Base-by-base conservation (phyloP, 352 stramenopile genomes). In the Globisporangium camurandrum region DNA sequence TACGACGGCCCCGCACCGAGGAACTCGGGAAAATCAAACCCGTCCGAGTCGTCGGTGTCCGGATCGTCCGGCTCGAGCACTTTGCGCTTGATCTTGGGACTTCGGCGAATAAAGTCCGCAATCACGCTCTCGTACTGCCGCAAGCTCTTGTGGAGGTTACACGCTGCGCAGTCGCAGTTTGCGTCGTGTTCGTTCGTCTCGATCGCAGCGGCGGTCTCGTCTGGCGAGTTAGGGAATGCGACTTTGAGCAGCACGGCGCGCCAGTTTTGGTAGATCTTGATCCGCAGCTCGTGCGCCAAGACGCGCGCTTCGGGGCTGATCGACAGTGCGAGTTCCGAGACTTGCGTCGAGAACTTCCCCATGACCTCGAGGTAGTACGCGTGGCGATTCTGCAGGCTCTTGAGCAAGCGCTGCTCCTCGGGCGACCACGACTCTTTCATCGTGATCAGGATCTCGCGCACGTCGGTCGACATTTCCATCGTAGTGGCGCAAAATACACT, bases 181-280 rank as follows among this genome's bases (percentile, higher is more conserved):
- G 55, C 37, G 10, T 58, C 34, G 49, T 78, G 67, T 19, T 50
- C 31, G 39, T 66, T 59, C 45, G 72, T 44, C 11, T 70, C 68
- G 51, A 71, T 56, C 55, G 66, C 44, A 11, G 67, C 57, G 51
- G 59, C 62, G 44, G 62, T 59, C 47, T 71, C 71, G 36, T 74
- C 57, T 27, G 67, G 62, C 28, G 66, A 68, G 38, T 69, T 76
- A 45, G 78, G 60, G 40, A 86, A 84, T 46, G 84, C 75, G 43
- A 71, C 63, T 56, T 86, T 74, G 70, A 83, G 86, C 36, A 88
- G 66, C 43, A 71, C 71, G 16, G 77, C 71, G 46, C 77, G 77
- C 80, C 80, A 91, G 55, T 91, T 77, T 57, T 89, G 78, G 60
- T 91, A 91, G 51, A 91, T 88, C 54, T 77, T 72, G 46, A 87